These are phyloP conservation scores for Debaryomycetaceae sp. DNA, from an alignment of 1,139 yeast species.

Conservation along the genomic window DNA sequence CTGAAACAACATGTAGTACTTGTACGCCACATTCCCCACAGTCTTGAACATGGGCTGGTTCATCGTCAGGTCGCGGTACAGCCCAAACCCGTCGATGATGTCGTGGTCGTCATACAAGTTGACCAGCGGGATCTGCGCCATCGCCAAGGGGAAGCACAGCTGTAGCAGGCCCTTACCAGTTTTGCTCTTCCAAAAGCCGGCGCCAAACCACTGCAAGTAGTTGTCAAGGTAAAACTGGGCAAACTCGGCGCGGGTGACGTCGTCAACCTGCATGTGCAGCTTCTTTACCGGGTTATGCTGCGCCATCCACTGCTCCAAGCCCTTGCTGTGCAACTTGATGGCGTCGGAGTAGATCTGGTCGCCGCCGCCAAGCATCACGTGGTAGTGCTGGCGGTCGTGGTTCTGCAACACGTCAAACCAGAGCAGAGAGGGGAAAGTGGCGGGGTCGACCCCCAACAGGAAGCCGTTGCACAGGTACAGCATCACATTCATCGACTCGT, in stretches of 20 bases:
- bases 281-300: conserved; percentile 48
- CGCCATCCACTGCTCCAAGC: conserved; percentile 59
- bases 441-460: conserved; percentile 67
- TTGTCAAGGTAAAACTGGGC: conserved; percentile 64
- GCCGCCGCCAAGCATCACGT: conserved; percentile 97
- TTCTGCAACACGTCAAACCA: conserved; percentile 81
- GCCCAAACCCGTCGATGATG: conserved; percentile 93
- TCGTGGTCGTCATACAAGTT: conserved; percentile 91
- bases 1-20: conserved; percentile 87
- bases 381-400: conserved; percentile 64
- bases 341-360: conserved; percentile 92
- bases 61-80: conserved; percentile 78
- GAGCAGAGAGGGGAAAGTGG: conserved; percentile 63
- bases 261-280: conserved; percentile 34
- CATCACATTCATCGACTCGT: conserved; percentile 71
- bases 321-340: conserved; percentile 55
- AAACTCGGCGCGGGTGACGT: conserved; percentile 50
- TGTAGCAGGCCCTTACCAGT: conserved; percentile 58
- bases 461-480: conserved; percentile 94
- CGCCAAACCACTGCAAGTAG: conserved; percentile 85
- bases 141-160: conserved; percentile 63
- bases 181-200: conserved; percentile 77
- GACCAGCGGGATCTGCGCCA: conserved; percentile 78
- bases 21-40: conserved; percentile 75
- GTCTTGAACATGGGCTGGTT: conserved; percentile 57